Evolutionary conservation across 2,329 filamentous ascomycete species (phyloP), one percentile per base, ranked within the genome.

Genomic region (Curvularia verruculosa): DNA sequence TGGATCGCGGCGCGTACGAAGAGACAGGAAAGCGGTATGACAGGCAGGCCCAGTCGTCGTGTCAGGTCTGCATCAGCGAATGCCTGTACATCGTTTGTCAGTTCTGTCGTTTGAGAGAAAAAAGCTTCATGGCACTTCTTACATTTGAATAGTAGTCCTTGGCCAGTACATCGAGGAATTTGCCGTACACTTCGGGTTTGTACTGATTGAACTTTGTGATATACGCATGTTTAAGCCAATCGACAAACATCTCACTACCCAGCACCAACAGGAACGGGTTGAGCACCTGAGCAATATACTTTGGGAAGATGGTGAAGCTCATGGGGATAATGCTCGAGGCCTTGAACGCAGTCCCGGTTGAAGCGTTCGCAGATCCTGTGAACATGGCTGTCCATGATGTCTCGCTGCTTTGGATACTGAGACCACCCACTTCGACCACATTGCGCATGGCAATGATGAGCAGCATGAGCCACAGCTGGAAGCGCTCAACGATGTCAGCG

Each of bases 121-220:
- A 13, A 2, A 3, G 12, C 15, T 10, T 29, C 9, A 18, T 6
- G 3, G 19, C 15, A 7, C 10, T 10, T 24, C 87, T 77, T 73
- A 90, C 89, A 73, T 97, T 94, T 0, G 92, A 94, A 74, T 99
- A 99, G 78, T 99, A 99, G 75, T 99, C 95, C 76, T 98, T 98
- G 64, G 92, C 93, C 7, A 99, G 80, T 4, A 99, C 91, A 71
- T 99, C 96, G 15, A 98, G 84, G 72, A 95, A 96, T 23, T 92
- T 87, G 50, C 87, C 85, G 75, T 99, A 99, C 54, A 99, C 90
- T 6, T 85, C 86, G 3, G 95, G 95, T 63, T 95, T 94, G 65
- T 93, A 92, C 68, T 96, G 96, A 82, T 99, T 99, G 81, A 99
- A 99, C 74, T 99, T 99, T 73, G 89, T 93, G 74, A 99, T 96